Percentiles rank a stretch among this genome's conserved stretches.
phyloP scores from a whole-genome alignment of 495 filamentous ascomycete species.

The Aspergillus incahuasiensis region DNA sequence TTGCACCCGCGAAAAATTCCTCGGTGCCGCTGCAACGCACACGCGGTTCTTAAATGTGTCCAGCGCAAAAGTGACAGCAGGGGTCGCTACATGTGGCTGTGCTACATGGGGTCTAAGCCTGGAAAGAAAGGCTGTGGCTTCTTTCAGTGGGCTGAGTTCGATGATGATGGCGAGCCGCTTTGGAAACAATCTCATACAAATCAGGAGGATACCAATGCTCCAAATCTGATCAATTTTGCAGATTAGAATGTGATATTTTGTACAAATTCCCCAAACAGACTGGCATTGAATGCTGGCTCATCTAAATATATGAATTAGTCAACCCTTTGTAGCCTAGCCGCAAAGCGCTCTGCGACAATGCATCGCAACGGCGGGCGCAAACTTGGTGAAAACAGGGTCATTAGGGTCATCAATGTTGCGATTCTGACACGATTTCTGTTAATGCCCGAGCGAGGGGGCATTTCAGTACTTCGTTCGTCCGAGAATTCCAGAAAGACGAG shows the following conservation, averaged over 20 bases:
- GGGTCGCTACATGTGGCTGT: constrained; percentile 93
- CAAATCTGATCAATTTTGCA: constrained; percentile 30
- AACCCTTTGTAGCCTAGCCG: neutral
- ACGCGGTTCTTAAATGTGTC: constrained; percentile 71
- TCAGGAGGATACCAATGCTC: constrained; percentile 20
- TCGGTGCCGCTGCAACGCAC: constrained; percentile 61
- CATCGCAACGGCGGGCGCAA: neutral
- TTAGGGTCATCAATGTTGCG: neutral
- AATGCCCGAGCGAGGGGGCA: neutral
- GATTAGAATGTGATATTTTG: neutral
- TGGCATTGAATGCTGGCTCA: constrained; percentile 1
- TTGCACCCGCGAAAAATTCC: constrained; percentile 64
- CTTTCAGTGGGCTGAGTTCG: constrained; percentile 88
- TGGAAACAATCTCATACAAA: constrained; percentile 35
- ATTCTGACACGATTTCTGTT: neutral
- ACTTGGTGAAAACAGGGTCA: neutral
- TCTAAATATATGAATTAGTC: neutral
- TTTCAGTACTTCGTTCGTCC: neutral
- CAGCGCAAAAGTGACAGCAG: constrained; percentile 68
- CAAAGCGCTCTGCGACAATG: neutral
- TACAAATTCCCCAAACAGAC: neutral
- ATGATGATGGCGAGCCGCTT: constrained; percentile 76
- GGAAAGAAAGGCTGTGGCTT: constrained; percentile 74
- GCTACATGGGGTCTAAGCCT: constrained; percentile 69
- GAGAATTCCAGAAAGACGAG: neutral